Evolutionary conservation across 306 rosid genomes (phyloP).

Genomic region (Gastrolobium villosum): DNA sequence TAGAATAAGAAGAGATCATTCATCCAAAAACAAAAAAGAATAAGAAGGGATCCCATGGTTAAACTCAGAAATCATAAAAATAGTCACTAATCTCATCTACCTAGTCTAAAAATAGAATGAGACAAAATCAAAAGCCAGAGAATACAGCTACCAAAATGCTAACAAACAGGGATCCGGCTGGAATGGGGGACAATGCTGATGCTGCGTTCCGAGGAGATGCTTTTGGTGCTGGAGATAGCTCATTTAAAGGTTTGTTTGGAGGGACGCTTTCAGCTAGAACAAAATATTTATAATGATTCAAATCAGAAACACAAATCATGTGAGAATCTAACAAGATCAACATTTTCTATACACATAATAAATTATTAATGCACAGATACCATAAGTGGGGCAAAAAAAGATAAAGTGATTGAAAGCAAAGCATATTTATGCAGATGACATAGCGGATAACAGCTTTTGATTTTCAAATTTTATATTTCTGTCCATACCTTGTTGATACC

Average conservation of each 20-base stretch:
- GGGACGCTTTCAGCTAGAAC: constrained; percentile 48
- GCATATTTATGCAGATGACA: background rate
- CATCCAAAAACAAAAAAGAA: too few species aligned
- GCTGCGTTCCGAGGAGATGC: constrained; percentile 41
- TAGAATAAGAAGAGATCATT: constrained; percentile 24
- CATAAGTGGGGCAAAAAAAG: too few species aligned
- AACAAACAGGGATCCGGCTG: constrained; percentile 41
- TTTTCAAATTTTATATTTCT: background rate
- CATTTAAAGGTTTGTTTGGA: constrained; percentile 35
- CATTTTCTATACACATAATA: background rate
- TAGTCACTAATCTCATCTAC: constrained; percentile 32
- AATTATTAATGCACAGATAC: background rate
- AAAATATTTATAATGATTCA: background rate
- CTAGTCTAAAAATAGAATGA: constrained; percentile 37
- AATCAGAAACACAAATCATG: constrained; percentile 12
- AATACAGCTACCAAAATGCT: constrained; percentile 5
- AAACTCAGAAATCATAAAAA: constrained; percentile 3
- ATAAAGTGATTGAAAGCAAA: background rate
- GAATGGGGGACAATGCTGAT: constrained; percentile 41
- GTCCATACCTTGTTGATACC: background rate
- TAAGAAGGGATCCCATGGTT: constrained; percentile 35
- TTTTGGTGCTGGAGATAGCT: constrained; percentile 41
- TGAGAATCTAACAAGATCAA: constrained; percentile 6
- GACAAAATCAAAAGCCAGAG: constrained; percentile 39
- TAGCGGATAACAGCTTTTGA: background rate